Evolutionary conservation across 768 basidiomycete genomes (phyloP).

Genomic region (Suillus subalutaceus): DNA sequence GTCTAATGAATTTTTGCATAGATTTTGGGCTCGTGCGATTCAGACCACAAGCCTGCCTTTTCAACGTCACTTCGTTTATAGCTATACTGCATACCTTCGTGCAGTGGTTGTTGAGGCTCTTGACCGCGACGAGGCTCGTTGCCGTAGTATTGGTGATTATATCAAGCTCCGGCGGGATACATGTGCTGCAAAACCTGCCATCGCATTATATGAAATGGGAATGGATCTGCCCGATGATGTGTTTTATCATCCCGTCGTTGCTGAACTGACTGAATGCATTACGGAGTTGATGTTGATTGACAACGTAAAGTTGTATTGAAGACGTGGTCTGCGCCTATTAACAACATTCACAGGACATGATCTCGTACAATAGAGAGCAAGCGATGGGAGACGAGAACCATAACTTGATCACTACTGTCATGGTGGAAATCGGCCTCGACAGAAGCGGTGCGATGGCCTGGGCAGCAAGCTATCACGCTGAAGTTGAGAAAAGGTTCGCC

Average conservation of each 20-base stretch:
- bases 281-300: constrained; percentile 26
- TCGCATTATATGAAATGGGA: constrained; percentile 33
- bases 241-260: constrained; percentile 26
- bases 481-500: constrained; percentile 21
- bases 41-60: constrained; percentile 4
- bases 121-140: constrained; percentile 11
- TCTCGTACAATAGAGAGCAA: constrained; percentile 40
- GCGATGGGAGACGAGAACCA: constrained; percentile 34
- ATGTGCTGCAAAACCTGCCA: constrained; percentile 33
- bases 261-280: constrained; percentile 12
- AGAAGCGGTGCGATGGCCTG: constrained; percentile 34
- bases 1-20: neutral
- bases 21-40: constrained; percentile 13
- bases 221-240: constrained; percentile 37
- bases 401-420: constrained; percentile 38
- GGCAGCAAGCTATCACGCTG: constrained; percentile 19
- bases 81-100: constrained; percentile 10
- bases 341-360: constrained; percentile 32
- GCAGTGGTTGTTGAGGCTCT: constrained; percentile 10
- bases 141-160: constrained; percentile 33
- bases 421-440: constrained; percentile 29
- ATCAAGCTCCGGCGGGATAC: constrained; percentile 35
- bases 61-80: constrained; percentile 12
- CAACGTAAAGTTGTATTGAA: constrained; percentile 21
- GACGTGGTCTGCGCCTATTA: neutral